Evolutionary conservation across 352 stramenopile genomes (phyloP), one percentile per base, ranked within the genome.

Genomic region (Globisporangium acanthophoron): DNA sequence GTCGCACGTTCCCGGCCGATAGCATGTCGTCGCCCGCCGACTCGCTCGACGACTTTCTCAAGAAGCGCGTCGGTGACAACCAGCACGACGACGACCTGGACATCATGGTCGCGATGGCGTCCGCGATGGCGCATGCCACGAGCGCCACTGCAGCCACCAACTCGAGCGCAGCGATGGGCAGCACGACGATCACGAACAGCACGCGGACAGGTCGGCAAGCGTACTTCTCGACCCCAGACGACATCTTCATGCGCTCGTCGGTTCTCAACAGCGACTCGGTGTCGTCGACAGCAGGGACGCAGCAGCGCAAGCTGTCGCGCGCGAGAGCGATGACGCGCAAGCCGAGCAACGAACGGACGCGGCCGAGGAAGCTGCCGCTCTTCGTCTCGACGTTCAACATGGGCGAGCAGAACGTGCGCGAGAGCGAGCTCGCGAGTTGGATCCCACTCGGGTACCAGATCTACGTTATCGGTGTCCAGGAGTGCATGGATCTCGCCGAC

Each of bases 351-450:
- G 24, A 33, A 35, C 56, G 48, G 18, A 43, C 56, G 8, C 61
- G 71, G 52, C 66, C 52, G 15, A 69, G 71, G 64, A 81, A 79
- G 27, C 71, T 90, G 43, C 55, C 68, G 12, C 84, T 94, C 15
- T 94, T 92, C 52, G 65, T 77, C 21, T 91, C 85, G 20, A 92
- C 85, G 24, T 94, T 94, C 64, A 94, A 94, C 58, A 92, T 94
- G 85, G 85, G 80, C 50, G 85, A 94, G 54, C 77, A 87, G 45
- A 76, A 88, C 51, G 71, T 88, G 13, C 66, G 71, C 3, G 76
- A 84, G 52, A 51, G 40, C 5, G 70, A 92, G 35, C 61, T 92
- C 56, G 53, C 83, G 59, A 54, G 61, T 6, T 97, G 90, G 90
- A 93, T 97, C 54, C 59, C 59, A 18, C 46, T 61, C 21, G 59